phyloP scores from a whole-genome alignment of 2,329 filamentous ascomycete species.

The Beauveria rudraprayagi region DNA sequence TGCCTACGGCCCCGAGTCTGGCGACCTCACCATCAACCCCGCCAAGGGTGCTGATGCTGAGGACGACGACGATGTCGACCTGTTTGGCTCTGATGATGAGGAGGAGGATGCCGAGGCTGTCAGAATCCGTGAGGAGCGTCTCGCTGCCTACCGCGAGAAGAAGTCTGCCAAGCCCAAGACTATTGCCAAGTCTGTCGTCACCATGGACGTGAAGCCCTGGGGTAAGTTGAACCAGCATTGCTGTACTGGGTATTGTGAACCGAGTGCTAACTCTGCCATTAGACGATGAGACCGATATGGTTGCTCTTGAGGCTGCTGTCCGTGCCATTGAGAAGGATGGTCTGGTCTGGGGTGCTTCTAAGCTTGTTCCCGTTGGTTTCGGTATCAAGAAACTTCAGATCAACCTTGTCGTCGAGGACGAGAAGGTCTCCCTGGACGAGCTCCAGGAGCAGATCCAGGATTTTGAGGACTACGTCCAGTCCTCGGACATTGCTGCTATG shows the following conservation, averaged over 20 bases:
- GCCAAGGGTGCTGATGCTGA: slow-evolving; percentile 66
- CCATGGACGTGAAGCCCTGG: slow-evolving; percentile 96
- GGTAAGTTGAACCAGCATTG: slow-evolving; percentile 53
- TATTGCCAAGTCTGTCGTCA: slow-evolving; percentile 92
- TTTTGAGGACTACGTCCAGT: slow-evolving; percentile 90
- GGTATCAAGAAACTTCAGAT: slow-evolving; percentile 99
- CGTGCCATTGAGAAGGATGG: slow-evolving; percentile 83
- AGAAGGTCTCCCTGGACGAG: slow-evolving; percentile 83
- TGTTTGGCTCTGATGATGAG: slow-evolving; percentile 90
- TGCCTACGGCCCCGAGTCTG: slow-evolving; percentile 79
- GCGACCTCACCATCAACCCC: slow-evolving; percentile 73
- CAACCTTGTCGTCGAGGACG: slow-evolving; percentile 94
- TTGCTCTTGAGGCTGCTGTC: slow-evolving; percentile 69
- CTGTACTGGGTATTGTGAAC: not conserved
- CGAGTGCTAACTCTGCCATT: slow-evolving; percentile 18
- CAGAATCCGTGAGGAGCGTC: slow-evolving; percentile 75
- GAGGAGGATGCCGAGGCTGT: slow-evolving; percentile 87
- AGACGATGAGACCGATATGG: slow-evolving; percentile 94
- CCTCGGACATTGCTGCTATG: slow-evolving; percentile 14
- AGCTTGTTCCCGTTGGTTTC: slow-evolving; percentile 85
- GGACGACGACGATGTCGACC: slow-evolving; percentile 81
- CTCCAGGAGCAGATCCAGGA: slow-evolving; percentile 76
- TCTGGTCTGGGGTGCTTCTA: slow-evolving; percentile 90
- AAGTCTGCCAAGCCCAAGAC: slow-evolving; percentile 90
- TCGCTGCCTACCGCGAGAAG: slow-evolving; percentile 94